phyloP scores from a whole-genome alignment of 2,329 filamentous ascomycete genomes.

The Rutstroemia sydowiana region DNA sequence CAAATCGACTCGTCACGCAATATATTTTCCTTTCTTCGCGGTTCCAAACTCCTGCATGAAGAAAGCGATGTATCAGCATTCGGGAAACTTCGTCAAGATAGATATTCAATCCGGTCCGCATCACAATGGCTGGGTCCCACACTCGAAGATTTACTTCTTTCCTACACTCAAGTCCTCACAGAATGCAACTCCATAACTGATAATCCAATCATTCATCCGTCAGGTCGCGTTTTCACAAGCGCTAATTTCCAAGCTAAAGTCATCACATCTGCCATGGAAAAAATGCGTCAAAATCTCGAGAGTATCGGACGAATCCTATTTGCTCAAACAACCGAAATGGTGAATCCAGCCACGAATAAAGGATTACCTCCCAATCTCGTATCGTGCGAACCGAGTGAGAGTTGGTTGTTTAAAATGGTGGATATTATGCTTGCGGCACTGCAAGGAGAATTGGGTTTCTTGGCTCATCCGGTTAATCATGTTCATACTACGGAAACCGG shows the following conservation, averaged over 20 bases:
- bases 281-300: conserved; percentile 42
- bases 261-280: conserved; percentile 59
- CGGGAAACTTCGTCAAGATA: conserved; percentile 55
- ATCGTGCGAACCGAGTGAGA: too few species aligned
- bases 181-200: conserved; percentile 54
- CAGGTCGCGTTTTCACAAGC: conserved; percentile 44
- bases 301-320: conserved; percentile 55
- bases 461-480: conserved; percentile 56
- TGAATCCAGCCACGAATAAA: conserved; percentile 51
- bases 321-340: conserved; percentile 53
- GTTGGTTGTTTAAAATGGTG: conserved; percentile 54
- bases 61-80: not conserved
- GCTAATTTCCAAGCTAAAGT: conserved; percentile 61
- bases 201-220: conserved; percentile 47
- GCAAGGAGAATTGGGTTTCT: conserved; percentile 52
- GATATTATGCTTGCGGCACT: conserved; percentile 60
- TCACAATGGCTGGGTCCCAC: conserved; percentile 63
- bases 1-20: conserved; percentile 45
- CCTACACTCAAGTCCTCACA: conserved; percentile 46
- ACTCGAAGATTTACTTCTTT: conserved; percentile 54
- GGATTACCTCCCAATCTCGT: too few species aligned
- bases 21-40: conserved; percentile 43
- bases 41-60: conserved; percentile 35
- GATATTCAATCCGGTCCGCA: conserved; percentile 56
- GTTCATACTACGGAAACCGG: conserved; percentile 60